These are phyloP conservation scores for Panicum virgatum DNA, from an alignment of 202 grass and related monocot species.

Conservation along the genomic window DNA sequence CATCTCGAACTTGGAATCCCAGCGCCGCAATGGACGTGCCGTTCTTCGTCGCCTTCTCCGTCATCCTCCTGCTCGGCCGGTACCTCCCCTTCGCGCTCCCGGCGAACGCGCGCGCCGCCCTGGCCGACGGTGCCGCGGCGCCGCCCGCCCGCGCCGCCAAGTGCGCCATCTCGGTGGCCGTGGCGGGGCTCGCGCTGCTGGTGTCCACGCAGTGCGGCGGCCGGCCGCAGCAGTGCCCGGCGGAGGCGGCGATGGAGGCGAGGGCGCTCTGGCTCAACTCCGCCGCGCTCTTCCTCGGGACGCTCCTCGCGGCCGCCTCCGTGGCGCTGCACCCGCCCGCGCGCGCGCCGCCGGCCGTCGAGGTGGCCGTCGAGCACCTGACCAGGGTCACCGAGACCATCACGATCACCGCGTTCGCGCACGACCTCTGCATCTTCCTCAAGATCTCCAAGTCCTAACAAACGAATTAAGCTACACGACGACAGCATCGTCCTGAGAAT, in stretches of 20 bases:
- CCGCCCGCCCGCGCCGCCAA: background rate
- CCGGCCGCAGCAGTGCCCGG: background rate
- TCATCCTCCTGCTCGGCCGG: background rate
- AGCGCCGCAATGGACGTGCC: slow-evolving; percentile 14
- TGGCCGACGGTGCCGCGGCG: background rate
- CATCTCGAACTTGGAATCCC: background rate
- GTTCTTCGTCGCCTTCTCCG: slow-evolving; percentile 33
- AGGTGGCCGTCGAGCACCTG: slow-evolving; percentile 6
- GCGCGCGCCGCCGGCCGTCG: background rate
- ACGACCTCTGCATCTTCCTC: background rate
- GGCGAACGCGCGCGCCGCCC: background rate
- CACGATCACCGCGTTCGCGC: slow-evolving; percentile 23
- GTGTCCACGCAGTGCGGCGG: background rate
- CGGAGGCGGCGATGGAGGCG: background rate
- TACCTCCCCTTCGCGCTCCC: slow-evolving; percentile 29
- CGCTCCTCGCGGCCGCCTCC: background rate
- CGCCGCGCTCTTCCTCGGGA: slow-evolving; percentile 32
- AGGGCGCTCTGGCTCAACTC: slow-evolving; percentile 29
- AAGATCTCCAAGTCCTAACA: background rate
- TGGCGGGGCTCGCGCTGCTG: slow-evolving; percentile 21
- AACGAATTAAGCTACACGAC: background rate
- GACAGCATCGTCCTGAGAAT: background rate
- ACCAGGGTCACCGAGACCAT: slow-evolving; percentile 21
- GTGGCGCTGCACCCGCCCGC: slow-evolving; percentile 1
- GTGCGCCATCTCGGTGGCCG: slow-evolving; percentile 30